Evolutionary conservation across 2,329 filamentous ascomycete genomes (phyloP), one percentile per base, ranked within the genome.

Genomic region (Penicillium digitatum): DNA sequence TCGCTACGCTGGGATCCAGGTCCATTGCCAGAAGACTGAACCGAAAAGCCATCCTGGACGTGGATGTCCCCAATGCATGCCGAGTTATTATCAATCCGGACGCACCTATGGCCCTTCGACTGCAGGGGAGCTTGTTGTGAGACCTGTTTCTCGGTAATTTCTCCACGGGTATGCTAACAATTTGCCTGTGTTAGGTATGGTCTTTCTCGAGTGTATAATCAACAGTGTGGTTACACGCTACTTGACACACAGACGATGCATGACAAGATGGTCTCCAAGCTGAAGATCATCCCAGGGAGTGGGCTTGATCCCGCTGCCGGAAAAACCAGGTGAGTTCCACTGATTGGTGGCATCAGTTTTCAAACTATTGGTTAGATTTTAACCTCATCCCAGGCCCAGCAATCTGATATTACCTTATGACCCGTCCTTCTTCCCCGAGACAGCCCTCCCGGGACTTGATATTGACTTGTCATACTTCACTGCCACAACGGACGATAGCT

Each of bases 151-250:
- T 22, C 12, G 26, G 5, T 53, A 12, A 1, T 6, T 10, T 22
- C n/a, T n/a, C 7, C n/a, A 11, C 8, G 7, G 3, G 14, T 18
- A 20, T 20, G n/a, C 47, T 55, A 39, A 55, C 47, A 9, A 27
- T 3, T 32, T 50, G 20, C 7, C 9, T 48, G 5, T 26, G 10
- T 8, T 57, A 84, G 82, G 27, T 92, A 88, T 69, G 92, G 92
- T 5, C 84, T 96, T 16, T 88, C 90, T 3, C 84, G 88, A 46
- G 91, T 97, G 18, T 96, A 90, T 71, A 81, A 84, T 26, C 89
- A 96, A 69, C 92, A 99, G 74, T 95, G 89, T 65, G 81, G 82
- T 35, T 99, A 96, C 70, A 84, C 96, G 24, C 84, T 96, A 44
- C 81, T 82, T 3, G 94, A 97, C 67, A 86, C 87, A 2, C 86